A percentile compares a stretch with the other conserved stretches of the same genome.
Evolutionary conservation across 306 rosid genomes (phyloP).

Genomic region (Cucumis hystrix): DNA sequence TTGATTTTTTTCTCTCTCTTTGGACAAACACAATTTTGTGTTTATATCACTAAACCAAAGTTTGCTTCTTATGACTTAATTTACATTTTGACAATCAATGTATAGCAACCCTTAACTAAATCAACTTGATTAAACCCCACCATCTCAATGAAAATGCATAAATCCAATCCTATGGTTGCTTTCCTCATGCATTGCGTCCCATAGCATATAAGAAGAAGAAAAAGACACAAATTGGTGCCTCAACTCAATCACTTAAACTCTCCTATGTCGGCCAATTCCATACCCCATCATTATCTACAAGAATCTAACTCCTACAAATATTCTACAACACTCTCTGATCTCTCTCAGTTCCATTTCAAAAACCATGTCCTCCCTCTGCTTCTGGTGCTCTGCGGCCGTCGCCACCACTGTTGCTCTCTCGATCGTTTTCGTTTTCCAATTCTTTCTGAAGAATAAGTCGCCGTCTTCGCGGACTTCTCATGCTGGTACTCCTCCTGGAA

Average conservation of each 20-base stretch:
- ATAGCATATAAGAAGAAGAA: neutral
- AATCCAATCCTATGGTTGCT: neutral
- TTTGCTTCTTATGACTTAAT: no score
- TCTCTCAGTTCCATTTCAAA: no score
- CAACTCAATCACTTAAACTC: neutral
- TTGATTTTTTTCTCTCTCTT: no score
- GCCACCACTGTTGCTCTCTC: neutral
- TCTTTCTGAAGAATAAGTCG: neutral
- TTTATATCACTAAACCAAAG: no score
- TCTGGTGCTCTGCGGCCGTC: neutral
- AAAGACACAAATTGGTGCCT: neutral
- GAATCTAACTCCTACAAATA: no score
- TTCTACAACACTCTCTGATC: no score
- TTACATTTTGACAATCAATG: no score
- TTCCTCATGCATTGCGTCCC: neutral
- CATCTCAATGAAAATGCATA: no score
- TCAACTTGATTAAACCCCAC: no score
- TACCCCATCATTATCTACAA: no score
- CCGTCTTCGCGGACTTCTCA: neutral
- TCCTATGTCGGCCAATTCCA: neutral
- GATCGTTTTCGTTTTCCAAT: neutral
- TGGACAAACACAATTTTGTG: no score
- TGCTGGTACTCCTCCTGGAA: conserved; percentile 43
- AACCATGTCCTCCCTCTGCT: neutral
- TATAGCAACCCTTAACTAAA: no score